Percentiles rank a stretch among this genome's conserved stretches.
These are phyloP conservation scores for Boechera stricta DNA, from an alignment of 345 rosid genomes.

Conservation along the genomic window DNA sequence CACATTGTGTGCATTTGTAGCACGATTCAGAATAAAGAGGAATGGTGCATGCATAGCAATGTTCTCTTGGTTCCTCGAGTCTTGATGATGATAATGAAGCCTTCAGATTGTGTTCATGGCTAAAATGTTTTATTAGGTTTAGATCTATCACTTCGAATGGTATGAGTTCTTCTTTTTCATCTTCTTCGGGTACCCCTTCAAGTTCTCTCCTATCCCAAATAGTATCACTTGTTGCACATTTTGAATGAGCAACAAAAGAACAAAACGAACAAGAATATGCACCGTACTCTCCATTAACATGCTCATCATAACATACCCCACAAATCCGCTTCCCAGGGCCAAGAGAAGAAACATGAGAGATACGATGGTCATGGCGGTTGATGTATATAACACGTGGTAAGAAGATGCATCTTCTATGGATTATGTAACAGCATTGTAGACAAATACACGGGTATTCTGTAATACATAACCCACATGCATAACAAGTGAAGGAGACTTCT, in stretches of 20 bases:
- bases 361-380: conserved; percentile 24
- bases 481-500: neutral
- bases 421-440: neutral
- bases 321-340: neutral
- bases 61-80: conserved; percentile 1
- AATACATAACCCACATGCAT: neutral
- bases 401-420: neutral
- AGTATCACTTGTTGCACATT: neutral
- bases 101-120: neutral
- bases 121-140: neutral
- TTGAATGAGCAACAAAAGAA: conserved; percentile 5
- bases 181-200: conserved; percentile 9
- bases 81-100: neutral
- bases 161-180: neutral
- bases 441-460: neutral
- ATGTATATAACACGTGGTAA: conserved; percentile 22
- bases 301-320: neutral
- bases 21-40: neutral
- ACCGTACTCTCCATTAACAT: neutral
- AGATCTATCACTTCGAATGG: neutral
- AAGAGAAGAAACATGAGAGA: neutral
- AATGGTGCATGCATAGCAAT: conserved; percentile 17
- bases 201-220: conserved; percentile 1
- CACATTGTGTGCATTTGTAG: conserved; percentile 4
- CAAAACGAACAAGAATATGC: conserved; percentile 2